Evolutionary conservation across 2,329 filamentous ascomycete genomes (phyloP).

Genomic region (Fusarium tanahbumbuense): DNA sequence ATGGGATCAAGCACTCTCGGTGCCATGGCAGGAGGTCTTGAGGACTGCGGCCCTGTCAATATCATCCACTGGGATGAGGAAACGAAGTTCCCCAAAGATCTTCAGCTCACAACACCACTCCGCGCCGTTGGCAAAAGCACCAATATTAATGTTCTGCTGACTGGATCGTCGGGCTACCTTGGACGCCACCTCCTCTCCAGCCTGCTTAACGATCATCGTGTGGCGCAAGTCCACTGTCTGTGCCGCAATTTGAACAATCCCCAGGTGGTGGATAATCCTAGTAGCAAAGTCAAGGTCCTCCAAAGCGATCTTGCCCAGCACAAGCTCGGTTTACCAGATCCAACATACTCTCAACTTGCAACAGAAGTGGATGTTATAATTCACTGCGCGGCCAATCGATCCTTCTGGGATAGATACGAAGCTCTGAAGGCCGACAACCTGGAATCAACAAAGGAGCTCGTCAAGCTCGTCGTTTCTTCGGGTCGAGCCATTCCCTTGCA

Average conservation of each 20-base stretch:
- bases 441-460: neutral
- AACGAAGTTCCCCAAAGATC: neutral
- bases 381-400: neutral
- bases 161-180: neutral
- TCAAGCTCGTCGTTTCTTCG: neutral
- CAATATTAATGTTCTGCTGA: neutral
- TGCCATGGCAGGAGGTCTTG: neutral
- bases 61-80: neutral
- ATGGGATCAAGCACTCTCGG: neutral
- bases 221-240: neutral
- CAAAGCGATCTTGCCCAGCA: neutral
- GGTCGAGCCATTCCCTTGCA: neutral
- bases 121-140: neutral
- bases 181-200: neutral
- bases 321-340: neutral
- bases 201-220: neutral
- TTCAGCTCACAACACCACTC: neutral
- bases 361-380: neutral
- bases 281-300: neutral
- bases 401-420: slow-evolving; percentile 5
- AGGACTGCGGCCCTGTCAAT: neutral
- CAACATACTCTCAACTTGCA: neutral
- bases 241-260: neutral
- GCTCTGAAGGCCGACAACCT: neutral
- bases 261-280: neutral